phyloP scores from a whole-genome alignment of 768 basidiomycete species.

The Lactifluus rugatus region DNA sequence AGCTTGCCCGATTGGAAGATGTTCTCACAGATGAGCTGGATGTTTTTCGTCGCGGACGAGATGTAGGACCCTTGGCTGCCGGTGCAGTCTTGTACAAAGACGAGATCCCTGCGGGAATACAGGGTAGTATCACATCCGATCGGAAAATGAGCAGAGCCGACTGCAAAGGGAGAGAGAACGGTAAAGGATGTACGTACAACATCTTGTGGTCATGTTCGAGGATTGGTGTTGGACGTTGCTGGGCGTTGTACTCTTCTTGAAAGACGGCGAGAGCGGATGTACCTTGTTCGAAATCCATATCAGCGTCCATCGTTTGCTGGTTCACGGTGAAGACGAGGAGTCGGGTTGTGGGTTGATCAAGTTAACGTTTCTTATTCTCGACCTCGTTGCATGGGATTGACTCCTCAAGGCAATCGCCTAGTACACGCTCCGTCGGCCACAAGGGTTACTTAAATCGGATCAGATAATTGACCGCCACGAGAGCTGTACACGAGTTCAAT shows the following conservation, averaged over 20 bases:
- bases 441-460: slow-evolving; percentile 10
- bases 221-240: slow-evolving; percentile 28
- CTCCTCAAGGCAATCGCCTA: slow-evolving; percentile 15
- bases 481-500: slow-evolving; percentile 20
- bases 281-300: slow-evolving; percentile 57
- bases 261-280: slow-evolving; percentile 25
- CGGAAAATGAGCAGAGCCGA: not conserved
- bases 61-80: slow-evolving; percentile 88
- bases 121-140: not conserved
- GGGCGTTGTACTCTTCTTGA: slow-evolving; percentile 28
- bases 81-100: slow-evolving; percentile 93
- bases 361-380: slow-evolving; percentile 10
- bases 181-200: slow-evolving; percentile 45
- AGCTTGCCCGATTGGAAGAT: slow-evolving; percentile 93
- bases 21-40: slow-evolving; percentile 88
- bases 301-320: slow-evolving; percentile 56
- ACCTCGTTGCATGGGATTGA: slow-evolving; percentile 15
- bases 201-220: slow-evolving; percentile 48
- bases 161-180: not conserved
- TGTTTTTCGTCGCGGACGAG: slow-evolving; percentile 91
- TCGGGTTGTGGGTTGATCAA: slow-evolving; percentile 1
- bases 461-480: not conserved
- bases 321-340: not conserved
- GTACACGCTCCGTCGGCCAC: slow-evolving; percentile 7
- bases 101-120: slow-evolving; percentile 57